Percentiles rank a stretch among this genome's conserved stretches.
Conservation (phyloP, 257 asterid genomes). For the Datura wrightii region DNA sequence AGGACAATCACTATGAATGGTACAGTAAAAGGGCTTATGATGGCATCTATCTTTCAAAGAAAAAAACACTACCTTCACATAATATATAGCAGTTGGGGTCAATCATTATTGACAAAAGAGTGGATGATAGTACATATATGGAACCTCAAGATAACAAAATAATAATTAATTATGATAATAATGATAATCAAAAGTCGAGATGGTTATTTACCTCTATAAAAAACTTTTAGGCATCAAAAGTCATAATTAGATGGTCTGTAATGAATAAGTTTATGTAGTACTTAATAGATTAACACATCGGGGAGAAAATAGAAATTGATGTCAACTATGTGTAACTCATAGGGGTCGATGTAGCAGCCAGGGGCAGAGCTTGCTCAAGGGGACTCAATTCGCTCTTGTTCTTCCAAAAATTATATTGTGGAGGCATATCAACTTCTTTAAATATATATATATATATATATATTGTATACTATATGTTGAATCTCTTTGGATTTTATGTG, state of each 20-base stretch:
- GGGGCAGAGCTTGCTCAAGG: not conserved
- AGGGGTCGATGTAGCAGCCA: not conserved
- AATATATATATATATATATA: too few species aligned
- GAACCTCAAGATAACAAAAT: not conserved
- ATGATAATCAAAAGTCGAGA: not conserved
- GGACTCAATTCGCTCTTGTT: not conserved
- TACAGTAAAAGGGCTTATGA: not conserved
- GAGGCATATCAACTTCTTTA: too few species aligned
- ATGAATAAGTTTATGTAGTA: too few species aligned
- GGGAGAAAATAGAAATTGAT: too few species aligned
- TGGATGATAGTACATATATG: not conserved
- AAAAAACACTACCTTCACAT: not conserved
- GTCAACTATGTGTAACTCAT: not conserved
- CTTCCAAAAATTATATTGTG: not conserved
- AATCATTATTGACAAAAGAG: constrained; percentile 14
- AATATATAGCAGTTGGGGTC: constrained; percentile 5
- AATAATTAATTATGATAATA: not conserved
- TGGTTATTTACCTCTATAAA: not conserved
- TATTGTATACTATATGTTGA: too few species aligned
- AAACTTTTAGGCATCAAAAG: not conserved
- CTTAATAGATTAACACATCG: too few species aligned
- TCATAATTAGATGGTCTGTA: not conserved
- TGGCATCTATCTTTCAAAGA: not conserved
- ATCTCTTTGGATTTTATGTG: too few species aligned
- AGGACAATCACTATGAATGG: not conserved